A percentile compares a stretch with the other conserved stretches of the same genome.
These are phyloP conservation scores for Mycena rebaudengoi DNA, from an alignment of 768 basidiomycete species.

Conservation along the genomic window DNA sequence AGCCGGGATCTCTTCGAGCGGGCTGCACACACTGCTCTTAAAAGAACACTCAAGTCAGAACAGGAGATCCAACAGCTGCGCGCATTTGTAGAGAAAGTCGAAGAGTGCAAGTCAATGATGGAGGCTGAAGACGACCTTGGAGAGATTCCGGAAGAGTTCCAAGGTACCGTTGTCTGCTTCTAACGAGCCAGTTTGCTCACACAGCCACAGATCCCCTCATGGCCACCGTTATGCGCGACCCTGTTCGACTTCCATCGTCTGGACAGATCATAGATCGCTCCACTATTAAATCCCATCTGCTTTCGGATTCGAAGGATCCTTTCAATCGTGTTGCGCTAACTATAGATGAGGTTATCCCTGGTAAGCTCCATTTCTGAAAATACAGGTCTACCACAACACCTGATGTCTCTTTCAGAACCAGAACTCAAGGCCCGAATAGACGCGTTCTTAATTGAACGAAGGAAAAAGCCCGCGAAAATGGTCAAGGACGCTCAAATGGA, in stretches of 20 bases:
- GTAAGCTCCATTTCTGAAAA: conserved; percentile 45
- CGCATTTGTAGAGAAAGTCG: conserved; percentile 82
- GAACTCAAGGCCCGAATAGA: conserved; percentile 83
- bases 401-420: conserved; percentile 51
- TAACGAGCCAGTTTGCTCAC: conserved; percentile 2
- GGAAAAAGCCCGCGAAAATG: conserved; percentile 39
- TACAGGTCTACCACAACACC: background rate
- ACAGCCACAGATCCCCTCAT: conserved; percentile 79
- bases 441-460: conserved; percentile 69
- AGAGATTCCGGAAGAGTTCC: conserved; percentile 94
- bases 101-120: conserved; percentile 79
- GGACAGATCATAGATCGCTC: conserved; percentile 80
- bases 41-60: conserved; percentile 74
- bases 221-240: conserved; percentile 94
- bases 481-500: conserved; percentile 14
- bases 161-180: conserved; percentile 63
- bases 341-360: conserved; percentile 80
- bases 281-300: conserved; percentile 93
- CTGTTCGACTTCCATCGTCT: conserved; percentile 90
- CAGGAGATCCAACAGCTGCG: conserved; percentile 77
- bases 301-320: conserved; percentile 93
- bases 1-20: conserved; percentile 82
- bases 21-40: conserved; percentile 73
- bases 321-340: conserved; percentile 90
- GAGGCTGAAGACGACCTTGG: conserved; percentile 92